Conservation (phyloP, 164 flowering plant species). For the Nymphaea colorata region DNA sequence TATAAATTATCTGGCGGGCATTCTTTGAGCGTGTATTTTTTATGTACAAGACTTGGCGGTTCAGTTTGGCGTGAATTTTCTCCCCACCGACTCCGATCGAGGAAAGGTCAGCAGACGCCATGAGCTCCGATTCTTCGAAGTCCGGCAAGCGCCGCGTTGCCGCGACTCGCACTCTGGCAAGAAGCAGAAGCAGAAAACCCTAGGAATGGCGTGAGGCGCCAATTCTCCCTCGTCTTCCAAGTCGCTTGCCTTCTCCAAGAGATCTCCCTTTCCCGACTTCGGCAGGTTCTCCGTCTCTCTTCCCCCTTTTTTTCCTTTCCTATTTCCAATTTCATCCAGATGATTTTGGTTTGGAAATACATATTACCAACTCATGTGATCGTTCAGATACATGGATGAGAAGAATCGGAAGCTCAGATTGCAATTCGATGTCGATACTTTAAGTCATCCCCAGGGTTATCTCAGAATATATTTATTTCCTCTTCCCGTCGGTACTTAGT, state of each 20-base stretch:
- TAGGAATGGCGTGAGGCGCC: slow-evolving; percentile 87
- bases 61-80: slow-evolving; percentile 13
- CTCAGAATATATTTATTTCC: not conserved
- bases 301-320: not conserved
- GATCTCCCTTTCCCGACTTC: slow-evolving; percentile 63
- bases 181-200: slow-evolving; percentile 74
- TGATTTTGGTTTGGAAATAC: too few species aligned
- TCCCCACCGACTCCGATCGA: slow-evolving; percentile 24
- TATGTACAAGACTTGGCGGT: not conserved
- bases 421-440: slow-evolving; percentile 74
- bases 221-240: slow-evolving; percentile 62
- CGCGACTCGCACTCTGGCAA: slow-evolving; percentile 12
- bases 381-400: slow-evolving; percentile 66
- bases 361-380: not conserved
- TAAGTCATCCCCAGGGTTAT: slow-evolving; percentile 22
- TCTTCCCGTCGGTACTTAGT: not conserved
- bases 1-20: too few species aligned
- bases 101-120: not conserved
- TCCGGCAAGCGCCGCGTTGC: not conserved
- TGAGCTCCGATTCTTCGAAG: slow-evolving; percentile 13
- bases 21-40: too few species aligned
- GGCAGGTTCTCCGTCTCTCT: slow-evolving; percentile 34
- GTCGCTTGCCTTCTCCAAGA: slow-evolving; percentile 49
- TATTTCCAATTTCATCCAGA: not conserved
- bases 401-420: slow-evolving; percentile 74